These are phyloP conservation scores for Mucor saturninus DNA, from an alignment of 371 early-diverging fungal species.

Conservation along the genomic window DNA sequence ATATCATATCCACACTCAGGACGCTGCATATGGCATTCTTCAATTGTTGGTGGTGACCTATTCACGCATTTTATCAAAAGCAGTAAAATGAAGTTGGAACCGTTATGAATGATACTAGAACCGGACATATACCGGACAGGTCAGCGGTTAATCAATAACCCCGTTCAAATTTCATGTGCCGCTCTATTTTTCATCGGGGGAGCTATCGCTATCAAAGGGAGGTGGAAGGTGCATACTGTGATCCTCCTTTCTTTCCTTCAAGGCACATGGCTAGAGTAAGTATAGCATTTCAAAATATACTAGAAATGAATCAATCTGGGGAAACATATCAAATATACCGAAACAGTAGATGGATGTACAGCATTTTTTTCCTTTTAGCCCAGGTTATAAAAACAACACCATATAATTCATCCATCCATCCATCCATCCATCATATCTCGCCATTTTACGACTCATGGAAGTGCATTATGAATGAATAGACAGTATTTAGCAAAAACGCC, in stretches of 20 bases:
- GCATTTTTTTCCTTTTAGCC: neutral
- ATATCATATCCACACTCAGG: no score
- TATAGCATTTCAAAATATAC: conserved; percentile 1
- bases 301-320: conserved; percentile 3
- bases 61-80: no score
- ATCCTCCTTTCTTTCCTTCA: conserved; percentile 29
- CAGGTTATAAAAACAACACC: neutral
- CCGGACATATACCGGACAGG: conserved; percentile 3
- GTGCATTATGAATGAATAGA: neutral
- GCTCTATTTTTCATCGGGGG: neutral
- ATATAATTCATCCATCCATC: conserved; percentile 6
- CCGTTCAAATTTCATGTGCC: neutral
- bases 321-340: neutral
- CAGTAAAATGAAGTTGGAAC: neutral
- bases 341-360: neutral
- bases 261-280: conserved; percentile 35
- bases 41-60: no score
- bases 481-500: neutral
- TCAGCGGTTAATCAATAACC: neutral
- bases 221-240: conserved; percentile 17
- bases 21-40: no score
- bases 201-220: conserved; percentile 10
- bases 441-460: neutral
- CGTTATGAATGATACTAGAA: neutral
- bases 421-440: conserved; percentile 1